phyloP scores from a whole-genome alignment of 257 asterid species.

The Gynochthodes officinalis region DNA sequence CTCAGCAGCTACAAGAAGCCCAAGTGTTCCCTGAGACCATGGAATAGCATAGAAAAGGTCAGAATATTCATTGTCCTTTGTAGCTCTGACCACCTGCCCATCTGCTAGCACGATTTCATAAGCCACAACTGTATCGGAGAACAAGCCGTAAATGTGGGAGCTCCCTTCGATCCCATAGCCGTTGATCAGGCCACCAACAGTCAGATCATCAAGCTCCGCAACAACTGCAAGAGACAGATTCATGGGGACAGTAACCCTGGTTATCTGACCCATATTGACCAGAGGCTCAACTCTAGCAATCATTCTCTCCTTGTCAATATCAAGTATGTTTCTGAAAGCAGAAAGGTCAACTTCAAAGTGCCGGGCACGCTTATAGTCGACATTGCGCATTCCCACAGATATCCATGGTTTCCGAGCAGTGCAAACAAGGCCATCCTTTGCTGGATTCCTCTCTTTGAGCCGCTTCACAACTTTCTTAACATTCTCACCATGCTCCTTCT shows the following conservation, averaged over 20 bases:
- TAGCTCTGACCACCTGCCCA: constrained; percentile 82
- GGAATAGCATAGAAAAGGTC: constrained; percentile 91
- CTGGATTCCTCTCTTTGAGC: constrained; percentile 41
- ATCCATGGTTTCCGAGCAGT: constrained; percentile 80
- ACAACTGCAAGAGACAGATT: constrained; percentile 88
- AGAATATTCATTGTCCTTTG: constrained; percentile 80
- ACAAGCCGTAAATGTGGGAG: constrained; percentile 84
- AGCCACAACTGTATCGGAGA: constrained; percentile 92
- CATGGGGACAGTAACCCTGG: constrained; percentile 82
- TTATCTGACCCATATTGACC: constrained; percentile 95
- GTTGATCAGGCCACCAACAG: constrained; percentile 93
- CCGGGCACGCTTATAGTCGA: constrained; percentile 87
- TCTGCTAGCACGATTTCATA: constrained; percentile 83
- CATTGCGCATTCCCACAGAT: constrained; percentile 92
- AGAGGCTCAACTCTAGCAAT: constrained; percentile 86
- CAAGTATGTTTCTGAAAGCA: constrained; percentile 68
- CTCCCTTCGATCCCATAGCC: constrained; percentile 98
- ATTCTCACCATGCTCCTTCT: constrained; percentile 50
- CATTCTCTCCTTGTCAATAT: constrained; percentile 73
- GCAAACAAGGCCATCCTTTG: constrained; percentile 69
- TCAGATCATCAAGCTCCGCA: constrained; percentile 93
- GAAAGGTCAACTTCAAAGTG: constrained; percentile 96
- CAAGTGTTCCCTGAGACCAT: constrained; percentile 98
- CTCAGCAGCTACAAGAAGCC: constrained; percentile 91
- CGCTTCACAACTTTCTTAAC: constrained; percentile 49